Evolutionary conservation across 2,329 filamentous ascomycete species (phyloP).

Genomic region (Fulvia fulva): DNA sequence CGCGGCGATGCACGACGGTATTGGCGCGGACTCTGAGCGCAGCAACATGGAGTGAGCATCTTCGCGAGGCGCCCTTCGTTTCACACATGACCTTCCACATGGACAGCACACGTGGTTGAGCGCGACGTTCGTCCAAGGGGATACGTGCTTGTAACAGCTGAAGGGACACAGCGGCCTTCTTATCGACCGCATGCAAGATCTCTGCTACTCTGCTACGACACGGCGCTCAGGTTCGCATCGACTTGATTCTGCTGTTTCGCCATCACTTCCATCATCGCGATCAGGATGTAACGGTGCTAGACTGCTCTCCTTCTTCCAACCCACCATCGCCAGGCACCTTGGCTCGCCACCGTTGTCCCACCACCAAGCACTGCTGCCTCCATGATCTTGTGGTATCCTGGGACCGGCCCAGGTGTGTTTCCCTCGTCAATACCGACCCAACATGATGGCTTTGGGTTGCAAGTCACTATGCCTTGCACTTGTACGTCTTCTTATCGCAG

Average conservation of each 20-base stretch:
- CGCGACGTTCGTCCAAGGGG: neutral
- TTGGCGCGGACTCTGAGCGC: neutral
- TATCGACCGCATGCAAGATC: neutral
- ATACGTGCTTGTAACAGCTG: neutral
- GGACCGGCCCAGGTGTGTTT: no score
- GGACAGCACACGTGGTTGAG: neutral
- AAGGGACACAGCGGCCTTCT: neutral
- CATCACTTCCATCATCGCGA: neutral
- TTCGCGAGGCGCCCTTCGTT: neutral
- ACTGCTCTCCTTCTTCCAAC: neutral
- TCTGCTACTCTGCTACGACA: neutral
- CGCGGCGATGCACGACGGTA: neutral
- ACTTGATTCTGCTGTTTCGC: neutral
- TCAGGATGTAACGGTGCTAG: neutral
- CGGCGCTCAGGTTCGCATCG: neutral
- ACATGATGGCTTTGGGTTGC: no score
- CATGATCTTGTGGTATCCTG: no score
- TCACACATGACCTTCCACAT: neutral
- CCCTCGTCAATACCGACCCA: no score
- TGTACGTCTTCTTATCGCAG: neutral
- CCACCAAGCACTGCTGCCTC: neutral
- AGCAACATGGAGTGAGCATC: neutral
- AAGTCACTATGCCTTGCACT: neutral
- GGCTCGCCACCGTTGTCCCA: neutral
- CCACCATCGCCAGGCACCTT: no score